These are phyloP conservation scores for Platanthera guangdongensis DNA, from an alignment of 106 monocot genomes.

Conservation along the genomic window DNA sequence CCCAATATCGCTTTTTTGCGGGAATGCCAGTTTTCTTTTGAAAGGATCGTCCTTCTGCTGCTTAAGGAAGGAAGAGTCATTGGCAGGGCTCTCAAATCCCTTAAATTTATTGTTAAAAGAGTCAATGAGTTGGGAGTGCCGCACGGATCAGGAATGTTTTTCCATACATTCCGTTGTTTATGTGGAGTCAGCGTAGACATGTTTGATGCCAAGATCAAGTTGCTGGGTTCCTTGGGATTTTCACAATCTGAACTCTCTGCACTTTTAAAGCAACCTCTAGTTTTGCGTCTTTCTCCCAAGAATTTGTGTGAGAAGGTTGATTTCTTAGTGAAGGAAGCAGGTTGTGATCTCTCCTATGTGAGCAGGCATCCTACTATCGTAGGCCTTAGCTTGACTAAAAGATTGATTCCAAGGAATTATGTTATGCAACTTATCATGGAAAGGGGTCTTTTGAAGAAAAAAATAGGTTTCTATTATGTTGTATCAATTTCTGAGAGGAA, in stretches of 20 bases:
- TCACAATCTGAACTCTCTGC: slow-evolving; percentile 9
- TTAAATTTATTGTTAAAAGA: too few species aligned
- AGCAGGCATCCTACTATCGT: slow-evolving; percentile 6
- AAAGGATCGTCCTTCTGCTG: too few species aligned
- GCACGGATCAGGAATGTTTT: background rate
- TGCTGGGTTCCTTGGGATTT: slow-evolving; percentile 5
- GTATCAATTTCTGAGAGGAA: too few species aligned
- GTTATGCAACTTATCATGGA: too few species aligned
- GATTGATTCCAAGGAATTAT: slow-evolving; percentile 6
- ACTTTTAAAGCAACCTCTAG: slow-evolving; percentile 2
- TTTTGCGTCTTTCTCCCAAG: slow-evolving; percentile 10
- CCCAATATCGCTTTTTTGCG: too few species aligned
- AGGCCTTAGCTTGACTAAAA: slow-evolving; percentile 13
- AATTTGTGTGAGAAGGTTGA: background rate
- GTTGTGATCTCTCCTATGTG: background rate
- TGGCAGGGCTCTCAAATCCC: too few species aligned
- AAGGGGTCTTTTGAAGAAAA: too few species aligned
- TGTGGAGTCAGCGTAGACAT: background rate
- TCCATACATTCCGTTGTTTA: background rate
- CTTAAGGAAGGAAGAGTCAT: too few species aligned
- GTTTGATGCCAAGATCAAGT: background rate
- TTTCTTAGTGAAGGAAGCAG: slow-evolving; percentile 12
- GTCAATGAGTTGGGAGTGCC: background rate
- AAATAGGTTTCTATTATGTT: too few species aligned
- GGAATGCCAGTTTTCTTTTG: too few species aligned